Evolutionary conservation across 1,284 basidiomycete species (phyloP), one percentile per base, ranked within the genome.

Genomic region (Leucocoprinus gongylophorus): DNA sequence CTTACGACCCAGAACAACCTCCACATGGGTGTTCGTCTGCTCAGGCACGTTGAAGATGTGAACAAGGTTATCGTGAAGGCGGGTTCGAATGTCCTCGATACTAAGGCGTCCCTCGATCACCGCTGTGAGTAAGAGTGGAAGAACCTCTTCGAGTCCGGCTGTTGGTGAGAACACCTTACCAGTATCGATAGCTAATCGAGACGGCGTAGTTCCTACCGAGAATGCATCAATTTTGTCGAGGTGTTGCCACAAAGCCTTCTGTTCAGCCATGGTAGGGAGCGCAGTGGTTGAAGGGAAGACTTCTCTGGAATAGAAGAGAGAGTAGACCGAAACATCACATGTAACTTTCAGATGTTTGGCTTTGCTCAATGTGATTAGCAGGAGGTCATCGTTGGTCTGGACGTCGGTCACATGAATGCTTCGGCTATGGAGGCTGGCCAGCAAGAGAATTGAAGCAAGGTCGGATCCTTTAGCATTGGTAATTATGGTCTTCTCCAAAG

Each of bases 351-450:
- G 79, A 26, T 88, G 79, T 74, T 95, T 97, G 50, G 88, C 86
- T 73, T 99, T 99, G 77, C 91, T 93, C 47, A 99, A 77, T 5
- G 88, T 85, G 65, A 99, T 98, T 54, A 99, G 73, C 37, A 88
- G 74, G 51, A 99, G 77, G 66, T 99, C 97, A 55, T 95, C 94
- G 60, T 83, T 79, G 56, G 79, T 87, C 58, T 86, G 84, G 33
- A 99, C 91, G 61, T 95, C 90, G n/a, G 92, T 94, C 57, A 99
- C 82, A 68, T 99, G 95, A 29, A 99, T 83, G 61, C 81, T 85
- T 56, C 95, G 85, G 64, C 79, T 85, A 69, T 99, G 88, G 48
- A 99, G 80, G 62, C 91, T 95, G 13, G 95, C 95, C 43, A 99
- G 74, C 26, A 99, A 78, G 29, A 99, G 79, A 44, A 98, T 81